These are phyloP conservation scores for Choiromyces venosus DNA, from an alignment of 495 filamentous ascomycete genomes.

Conservation along the genomic window DNA sequence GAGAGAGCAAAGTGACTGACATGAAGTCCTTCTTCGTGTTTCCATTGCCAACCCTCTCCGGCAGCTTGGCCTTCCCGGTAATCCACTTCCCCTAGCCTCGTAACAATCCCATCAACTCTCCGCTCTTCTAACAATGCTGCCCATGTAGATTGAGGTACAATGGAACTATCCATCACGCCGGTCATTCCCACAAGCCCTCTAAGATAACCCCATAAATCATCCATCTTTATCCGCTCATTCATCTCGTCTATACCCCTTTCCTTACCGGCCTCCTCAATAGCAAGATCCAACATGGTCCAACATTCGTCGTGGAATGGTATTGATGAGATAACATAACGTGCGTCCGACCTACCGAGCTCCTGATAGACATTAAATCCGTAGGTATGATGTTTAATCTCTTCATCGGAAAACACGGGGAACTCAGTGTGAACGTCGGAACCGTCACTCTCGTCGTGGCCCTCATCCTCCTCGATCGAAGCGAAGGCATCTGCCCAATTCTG, in stretches of 20 bases:
- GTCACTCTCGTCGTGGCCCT: slow-evolving; percentile 16
- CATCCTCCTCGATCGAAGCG: slow-evolving; percentile 40
- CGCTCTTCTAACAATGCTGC: slow-evolving; percentile 19
- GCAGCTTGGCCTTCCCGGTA: slow-evolving; percentile 43
- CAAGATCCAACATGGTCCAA: slow-evolving; percentile 42
- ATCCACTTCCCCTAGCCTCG: slow-evolving; percentile 40
- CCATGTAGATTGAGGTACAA: slow-evolving; percentile 25
- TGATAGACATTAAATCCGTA: slow-evolving; percentile 43
- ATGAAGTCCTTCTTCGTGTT: slow-evolving; percentile 42
- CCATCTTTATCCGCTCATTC: slow-evolving; percentile 28
- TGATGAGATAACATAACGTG: slow-evolving; percentile 36
- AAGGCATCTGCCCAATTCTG: slow-evolving; percentile 43
- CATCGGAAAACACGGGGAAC: slow-evolving; percentile 36
- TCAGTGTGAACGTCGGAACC: slow-evolving; percentile 16
- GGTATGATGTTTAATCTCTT: slow-evolving; percentile 18
- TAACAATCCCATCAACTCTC: slow-evolving; percentile 33
- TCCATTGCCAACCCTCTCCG: slow-evolving; percentile 43
- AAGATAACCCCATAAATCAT: slow-evolving; percentile 41
- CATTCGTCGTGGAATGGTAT: slow-evolving; percentile 45
- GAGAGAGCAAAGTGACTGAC: slow-evolving; percentile 24
- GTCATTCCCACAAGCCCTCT: slow-evolving; percentile 37
- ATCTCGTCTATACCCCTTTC: slow-evolving; percentile 30
- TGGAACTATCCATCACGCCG: slow-evolving; percentile 24
- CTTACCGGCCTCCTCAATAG: slow-evolving; percentile 40
- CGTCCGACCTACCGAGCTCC: slow-evolving; percentile 38